phyloP scores from a whole-genome alignment of 345 rosid species.

The Durio zibethinus region DNA sequence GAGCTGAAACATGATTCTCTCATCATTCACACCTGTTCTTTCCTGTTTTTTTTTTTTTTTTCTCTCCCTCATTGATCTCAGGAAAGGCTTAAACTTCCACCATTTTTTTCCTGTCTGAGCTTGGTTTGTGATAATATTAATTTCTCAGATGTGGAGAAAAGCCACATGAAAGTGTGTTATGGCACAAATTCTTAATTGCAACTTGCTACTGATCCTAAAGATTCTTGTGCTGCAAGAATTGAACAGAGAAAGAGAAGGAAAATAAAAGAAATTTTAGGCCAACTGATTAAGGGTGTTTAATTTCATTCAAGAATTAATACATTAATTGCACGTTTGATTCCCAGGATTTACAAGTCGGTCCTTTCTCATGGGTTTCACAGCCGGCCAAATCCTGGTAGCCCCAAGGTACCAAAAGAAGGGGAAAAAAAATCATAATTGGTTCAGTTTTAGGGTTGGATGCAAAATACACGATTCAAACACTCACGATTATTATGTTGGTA shows the following conservation, averaged over 20 bases:
- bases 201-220: not conserved
- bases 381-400: not conserved
- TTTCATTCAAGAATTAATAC: not conserved
- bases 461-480: no score
- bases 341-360: not conserved
- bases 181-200: not conserved
- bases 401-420: not conserved
- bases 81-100: not conserved
- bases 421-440: no score
- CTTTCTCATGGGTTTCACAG: not conserved
- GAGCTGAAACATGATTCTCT: not conserved
- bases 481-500: no score
- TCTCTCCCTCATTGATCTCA: not conserved
- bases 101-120: not conserved
- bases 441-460: no score
- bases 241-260: not conserved
- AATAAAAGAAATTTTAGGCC: not conserved
- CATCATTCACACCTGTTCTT: not conserved
- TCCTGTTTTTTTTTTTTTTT: not conserved
- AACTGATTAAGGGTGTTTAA: not conserved
- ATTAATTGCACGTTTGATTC: not conserved
- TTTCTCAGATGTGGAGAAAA: not conserved
- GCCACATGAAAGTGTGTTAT: not conserved
- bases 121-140: not conserved
- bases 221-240: not conserved